phyloP scores from a whole-genome alignment of 306 rosid genomes.

The Fragaria vesca region DNA sequence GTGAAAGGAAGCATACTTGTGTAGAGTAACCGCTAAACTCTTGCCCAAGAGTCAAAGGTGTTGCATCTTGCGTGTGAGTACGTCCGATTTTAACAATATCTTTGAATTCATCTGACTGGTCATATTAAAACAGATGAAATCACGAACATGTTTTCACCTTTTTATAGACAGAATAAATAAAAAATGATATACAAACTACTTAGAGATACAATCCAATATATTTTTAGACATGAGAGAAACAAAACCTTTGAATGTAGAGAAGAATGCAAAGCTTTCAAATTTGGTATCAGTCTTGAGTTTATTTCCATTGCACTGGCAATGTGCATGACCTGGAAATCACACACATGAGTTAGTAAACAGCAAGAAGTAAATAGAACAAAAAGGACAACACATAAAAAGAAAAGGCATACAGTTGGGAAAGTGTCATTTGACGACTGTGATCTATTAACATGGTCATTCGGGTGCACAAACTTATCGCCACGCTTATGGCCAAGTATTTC shows the following conservation, averaged over 20 bases:
- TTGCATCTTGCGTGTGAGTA: constrained; percentile 98
- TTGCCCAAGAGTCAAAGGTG: constrained; percentile 98
- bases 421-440: constrained; percentile 98
- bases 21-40: constrained; percentile 98
- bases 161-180: not conserved
- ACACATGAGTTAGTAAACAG: constrained; percentile 5
- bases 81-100: constrained; percentile 98
- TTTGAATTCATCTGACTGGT: constrained; percentile 85
- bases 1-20: constrained; percentile 57
- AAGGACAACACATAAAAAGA: not conserved
- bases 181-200: not conserved
- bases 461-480: constrained; percentile 90
- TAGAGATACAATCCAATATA: not conserved
- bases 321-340: constrained; percentile 83
- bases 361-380: not conserved
- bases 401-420: constrained; percentile 81
- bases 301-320: constrained; percentile 86
- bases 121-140: constrained; percentile 11
- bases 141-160: not conserved
- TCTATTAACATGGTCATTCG: constrained; percentile 97
- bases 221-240: not conserved
- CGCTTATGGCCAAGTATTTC: constrained; percentile 95
- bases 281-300: constrained; percentile 79
- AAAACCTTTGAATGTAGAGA: constrained; percentile 79
- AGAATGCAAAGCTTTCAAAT: constrained; percentile 67